Conservation (phyloP, 2,329 filamentous ascomycete species). For the Blastomyces emzantsi region DNA sequence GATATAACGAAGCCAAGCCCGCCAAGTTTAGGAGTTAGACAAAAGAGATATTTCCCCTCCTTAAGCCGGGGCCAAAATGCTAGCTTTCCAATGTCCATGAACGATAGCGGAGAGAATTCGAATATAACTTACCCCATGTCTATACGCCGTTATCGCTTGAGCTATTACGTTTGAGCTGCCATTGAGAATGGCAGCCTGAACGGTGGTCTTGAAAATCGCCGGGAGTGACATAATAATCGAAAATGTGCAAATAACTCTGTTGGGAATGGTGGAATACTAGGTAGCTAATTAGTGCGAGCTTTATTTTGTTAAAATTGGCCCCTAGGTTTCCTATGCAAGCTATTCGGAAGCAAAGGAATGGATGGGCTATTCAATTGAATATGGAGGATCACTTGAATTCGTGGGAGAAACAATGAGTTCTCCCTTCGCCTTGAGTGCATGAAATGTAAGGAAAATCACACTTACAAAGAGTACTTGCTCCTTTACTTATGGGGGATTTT, state of each 20-base stretch:
- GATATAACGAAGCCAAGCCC: neutral
- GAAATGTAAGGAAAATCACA: neutral
- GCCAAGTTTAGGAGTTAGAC: neutral
- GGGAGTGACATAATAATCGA: conserved; percentile 29
- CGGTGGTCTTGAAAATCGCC: conserved; percentile 43
- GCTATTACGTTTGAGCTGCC: conserved; percentile 48
- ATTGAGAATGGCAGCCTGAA: conserved; percentile 46
- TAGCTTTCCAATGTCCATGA: neutral
- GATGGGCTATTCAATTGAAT: neutral
- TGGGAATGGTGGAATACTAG: neutral
- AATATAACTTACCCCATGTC: conserved; percentile 31
- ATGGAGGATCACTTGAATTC: neutral
- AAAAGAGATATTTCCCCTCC: neutral
- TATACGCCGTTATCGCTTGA: conserved; percentile 46
- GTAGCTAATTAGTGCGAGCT: neutral
- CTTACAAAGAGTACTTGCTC: neutral
- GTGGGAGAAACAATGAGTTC: neutral
- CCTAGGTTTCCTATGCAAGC: neutral
- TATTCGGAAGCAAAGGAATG: neutral
- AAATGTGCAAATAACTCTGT: neutral
- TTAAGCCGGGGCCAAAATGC: neutral
- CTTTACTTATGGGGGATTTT: neutral
- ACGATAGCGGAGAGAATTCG: conserved; percentile 3
- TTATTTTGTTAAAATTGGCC: neutral
- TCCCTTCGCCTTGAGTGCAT: neutral